Conservation (phyloP, 306 rosid genomes). For the Gillenia trifoliata region DNA sequence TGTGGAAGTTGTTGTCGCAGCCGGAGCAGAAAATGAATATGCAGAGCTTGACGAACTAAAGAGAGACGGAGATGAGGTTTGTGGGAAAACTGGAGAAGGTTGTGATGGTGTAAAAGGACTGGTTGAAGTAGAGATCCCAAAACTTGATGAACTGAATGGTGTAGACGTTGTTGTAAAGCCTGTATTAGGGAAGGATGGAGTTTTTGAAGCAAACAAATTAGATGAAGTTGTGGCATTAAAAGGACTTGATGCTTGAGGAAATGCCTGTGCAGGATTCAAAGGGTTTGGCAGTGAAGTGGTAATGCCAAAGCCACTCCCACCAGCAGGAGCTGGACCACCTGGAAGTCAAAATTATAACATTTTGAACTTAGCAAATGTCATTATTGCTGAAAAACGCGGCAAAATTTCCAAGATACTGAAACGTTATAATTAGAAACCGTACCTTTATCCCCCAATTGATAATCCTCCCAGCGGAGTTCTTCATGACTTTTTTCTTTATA, state of each 20-base stretch:
- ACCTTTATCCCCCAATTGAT: slow-evolving; percentile 95
- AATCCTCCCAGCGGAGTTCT: slow-evolving; percentile 97
- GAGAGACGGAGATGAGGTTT: slow-evolving; percentile 49
- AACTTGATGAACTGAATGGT: slow-evolving; percentile 57
- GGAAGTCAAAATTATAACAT: slow-evolving; percentile 2
- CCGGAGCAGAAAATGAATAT: slow-evolving; percentile 47
- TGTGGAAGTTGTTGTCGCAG: slow-evolving; percentile 44
- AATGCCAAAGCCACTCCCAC: slow-evolving; percentile 45
- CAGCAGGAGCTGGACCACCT: slow-evolving; percentile 83
- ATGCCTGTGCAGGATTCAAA: slow-evolving; percentile 47
- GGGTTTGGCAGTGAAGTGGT: slow-evolving; percentile 49
- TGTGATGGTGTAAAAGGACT: slow-evolving; percentile 39
- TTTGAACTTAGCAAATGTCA: not conserved
- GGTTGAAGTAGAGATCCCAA: slow-evolving; percentile 45
- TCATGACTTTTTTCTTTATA: slow-evolving; percentile 94
- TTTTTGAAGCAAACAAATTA: slow-evolving; percentile 60
- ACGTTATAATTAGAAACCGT: not conserved
- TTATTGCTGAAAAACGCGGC: not conserved
- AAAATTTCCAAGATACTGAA: not conserved
- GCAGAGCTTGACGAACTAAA: slow-evolving; percentile 31
- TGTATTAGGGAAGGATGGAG: slow-evolving; percentile 45
- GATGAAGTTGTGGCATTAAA: slow-evolving; percentile 50
- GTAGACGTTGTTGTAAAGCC: slow-evolving; percentile 49
- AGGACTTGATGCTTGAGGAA: slow-evolving; percentile 62
- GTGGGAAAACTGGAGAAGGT: slow-evolving; percentile 27